Evolutionary conservation across 148 eudicot species (phyloP).

Genomic region (Talinum fruticosum): DNA sequence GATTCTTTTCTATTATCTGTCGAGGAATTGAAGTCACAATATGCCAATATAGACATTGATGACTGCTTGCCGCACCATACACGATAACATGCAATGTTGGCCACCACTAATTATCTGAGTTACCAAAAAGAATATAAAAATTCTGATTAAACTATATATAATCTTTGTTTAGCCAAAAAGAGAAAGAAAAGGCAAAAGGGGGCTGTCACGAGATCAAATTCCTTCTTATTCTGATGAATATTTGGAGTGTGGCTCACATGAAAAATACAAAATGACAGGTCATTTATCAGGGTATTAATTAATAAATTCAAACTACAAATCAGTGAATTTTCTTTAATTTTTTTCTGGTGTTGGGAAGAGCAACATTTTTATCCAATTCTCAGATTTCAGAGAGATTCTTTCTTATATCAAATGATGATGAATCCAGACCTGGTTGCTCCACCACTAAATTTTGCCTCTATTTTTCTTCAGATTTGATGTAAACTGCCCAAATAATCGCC

Average conservation of each 20-base stretch:
- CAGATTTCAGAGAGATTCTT: constrained; percentile 15
- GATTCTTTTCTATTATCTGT: too few species aligned
- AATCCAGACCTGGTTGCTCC: background rate
- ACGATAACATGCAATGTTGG: too few species aligned
- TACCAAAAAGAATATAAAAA: too few species aligned
- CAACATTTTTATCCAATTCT: background rate
- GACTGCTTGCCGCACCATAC: too few species aligned
- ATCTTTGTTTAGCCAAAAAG: background rate
- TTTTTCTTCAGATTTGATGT: too few species aligned
- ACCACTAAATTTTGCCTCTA: background rate
- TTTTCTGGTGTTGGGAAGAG: background rate
- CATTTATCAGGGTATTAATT: constrained; percentile 1
- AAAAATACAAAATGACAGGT: constrained; percentile 13
- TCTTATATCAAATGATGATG: constrained; percentile 11
- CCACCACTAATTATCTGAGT: too few species aligned
- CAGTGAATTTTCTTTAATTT: background rate
- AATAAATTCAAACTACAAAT: constrained; percentile 16
- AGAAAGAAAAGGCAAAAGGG: background rate
- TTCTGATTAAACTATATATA: too few species aligned
- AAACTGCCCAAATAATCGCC: too few species aligned
- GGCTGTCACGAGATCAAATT: background rate
- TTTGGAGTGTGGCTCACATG: constrained; percentile 8
- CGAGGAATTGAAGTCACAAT: too few species aligned
- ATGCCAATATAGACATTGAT: too few species aligned
- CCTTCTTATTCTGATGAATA: background rate